Evolutionary conservation across 1,139 yeast species (phyloP), one percentile per base, ranked within the genome.

Genomic region (Geotrichum restrictum): DNA sequence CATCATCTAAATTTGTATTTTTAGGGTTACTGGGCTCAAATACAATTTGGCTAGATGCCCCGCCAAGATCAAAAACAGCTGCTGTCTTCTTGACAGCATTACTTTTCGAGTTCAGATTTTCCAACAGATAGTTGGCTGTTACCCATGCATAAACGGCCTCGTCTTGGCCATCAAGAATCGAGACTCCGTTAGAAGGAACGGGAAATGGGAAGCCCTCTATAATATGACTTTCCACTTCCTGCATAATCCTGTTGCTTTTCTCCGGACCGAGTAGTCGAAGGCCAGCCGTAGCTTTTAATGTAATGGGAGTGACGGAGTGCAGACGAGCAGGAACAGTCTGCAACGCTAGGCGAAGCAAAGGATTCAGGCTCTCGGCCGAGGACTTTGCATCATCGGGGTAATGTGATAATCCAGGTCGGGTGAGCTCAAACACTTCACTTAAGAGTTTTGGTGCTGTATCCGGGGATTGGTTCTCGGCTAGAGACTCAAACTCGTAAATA

Each of bases 81-180:
- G 96, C 96, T 11, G 98, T 93, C 32, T 93, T 87, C 31, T 72
- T 69, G 29, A 24, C 29, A 69, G 82, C 27, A 22, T 21, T 27
- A n/a, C 22, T 29, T 13, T 22, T 32, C 80, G 39, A 53, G 27
- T 98, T 98, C 67, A 93, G 88, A 71, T 91, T 91, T 41, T 97
- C 97, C 61, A 93, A 78, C 59, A 93, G 74, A 69, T 83, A 93
- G 74, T 93, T 93, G 51, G 97, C 84, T 37, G 98, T 93, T 67
- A 93, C 85, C 99, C 99, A 93, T 1, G 98, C 98, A 65, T 82
- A 93, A n/a, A 93, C 97, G 68, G 98, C 99, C 74, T 93, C 98
- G 63, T 91, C 96, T 57, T 81, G 84, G 61, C 98, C 98, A 55
- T 87, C 93, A 97, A 93, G 91, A 63, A 93, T 85, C 10, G 91